Evolutionary conservation across 1,284 basidiomycete species (phyloP), one percentile per base, ranked within the genome.

Genomic region (Papiliotrema laurentii): DNA sequence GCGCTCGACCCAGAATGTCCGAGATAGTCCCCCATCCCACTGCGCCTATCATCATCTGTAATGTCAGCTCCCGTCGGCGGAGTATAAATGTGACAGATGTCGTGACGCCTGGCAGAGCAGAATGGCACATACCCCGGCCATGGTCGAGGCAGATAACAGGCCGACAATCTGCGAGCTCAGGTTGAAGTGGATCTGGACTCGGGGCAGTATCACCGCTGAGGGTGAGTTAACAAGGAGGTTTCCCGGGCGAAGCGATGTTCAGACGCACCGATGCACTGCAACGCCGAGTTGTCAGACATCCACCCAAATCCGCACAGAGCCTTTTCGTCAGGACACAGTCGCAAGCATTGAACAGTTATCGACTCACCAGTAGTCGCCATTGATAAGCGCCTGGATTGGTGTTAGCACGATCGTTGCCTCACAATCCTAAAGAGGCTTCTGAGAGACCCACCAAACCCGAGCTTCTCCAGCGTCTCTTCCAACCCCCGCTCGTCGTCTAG

Each of bases 11-110:
- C 66, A 89, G 75, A 6, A 91, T 69, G 69, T 92, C 88, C 18
- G 87, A 89, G 45, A 87, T 86, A 25, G 87, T 85, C 44, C 91
- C 91, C 91, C 91, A 96, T 2, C 86, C 87, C 10, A 94, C 75
- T 0, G 91, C 90, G 4, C 93, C 93, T 49, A 97, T 71, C 89
- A 96, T 96, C 94, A 97, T 97, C 35, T 94, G 26, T 36, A 11
- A 2, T n/a, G 36, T 42, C 38, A 35, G 24, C 19, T 35, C 22
- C 16, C 11, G 9, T 3, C 30, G n/a, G n/a, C n/a, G n/a, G n/a
- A n/a, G n/a, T n/a, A n/a, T n/a, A n/a, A n/a, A n/a, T n/a, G n/a
- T n/a, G n/a, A n/a, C n/a, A n/a, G n/a, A n/a, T n/a, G 18, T 6
- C 9, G n/a, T 6, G 14, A 10, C 34, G 9, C 14, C n/a, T 7